Conservation (phyloP, 805 yeast species). For the Wickerhamomyces bisporus region DNA sequence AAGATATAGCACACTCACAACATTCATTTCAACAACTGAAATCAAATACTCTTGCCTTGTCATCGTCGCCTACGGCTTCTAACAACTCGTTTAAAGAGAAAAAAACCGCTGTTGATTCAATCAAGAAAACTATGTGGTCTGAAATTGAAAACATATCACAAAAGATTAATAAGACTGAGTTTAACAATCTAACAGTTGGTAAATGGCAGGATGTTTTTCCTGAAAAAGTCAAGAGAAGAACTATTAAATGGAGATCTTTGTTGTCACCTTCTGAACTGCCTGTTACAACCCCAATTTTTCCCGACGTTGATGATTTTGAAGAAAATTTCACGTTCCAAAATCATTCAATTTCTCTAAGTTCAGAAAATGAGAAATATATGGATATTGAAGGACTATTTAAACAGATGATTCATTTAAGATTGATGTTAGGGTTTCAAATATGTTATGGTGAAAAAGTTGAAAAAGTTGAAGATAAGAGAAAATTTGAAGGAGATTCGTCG, state of each 20-base stretch:
- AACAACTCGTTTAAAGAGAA: conserved; percentile 2
- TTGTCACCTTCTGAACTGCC: conserved; percentile 94
- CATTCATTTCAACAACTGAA: conserved; percentile 6
- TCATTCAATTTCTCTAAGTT: conserved; percentile 69
- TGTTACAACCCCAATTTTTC: conserved; percentile 71
- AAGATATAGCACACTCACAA: no score
- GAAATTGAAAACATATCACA: conserved; percentile 74
- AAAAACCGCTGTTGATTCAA: conserved; percentile 16
- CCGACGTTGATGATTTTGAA: conserved; percentile 61
- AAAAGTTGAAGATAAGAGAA: conserved; percentile 56
- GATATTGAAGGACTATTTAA: conserved; percentile 62
- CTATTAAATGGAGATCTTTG: conserved; percentile 89
- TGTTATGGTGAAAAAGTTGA: conserved; percentile 69
- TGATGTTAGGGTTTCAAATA: conserved; percentile 86
- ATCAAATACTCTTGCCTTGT: neutral
- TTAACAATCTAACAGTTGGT: conserved; percentile 60
- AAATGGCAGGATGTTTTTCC: conserved; percentile 94
- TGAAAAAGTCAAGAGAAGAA: conserved; percentile 52
- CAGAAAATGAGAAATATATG: conserved; percentile 47
- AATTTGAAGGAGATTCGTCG: conserved; percentile 50
- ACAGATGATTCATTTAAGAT: conserved; percentile 80
- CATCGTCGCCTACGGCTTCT: conserved; percentile 6
- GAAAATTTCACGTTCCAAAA: conserved; percentile 72
- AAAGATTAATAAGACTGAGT: conserved; percentile 48
- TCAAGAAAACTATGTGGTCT: conserved; percentile 43